Evolutionary conservation across 2,329 filamentous ascomycete genomes (phyloP).

Genomic region (Grosmannia serpens): DNA sequence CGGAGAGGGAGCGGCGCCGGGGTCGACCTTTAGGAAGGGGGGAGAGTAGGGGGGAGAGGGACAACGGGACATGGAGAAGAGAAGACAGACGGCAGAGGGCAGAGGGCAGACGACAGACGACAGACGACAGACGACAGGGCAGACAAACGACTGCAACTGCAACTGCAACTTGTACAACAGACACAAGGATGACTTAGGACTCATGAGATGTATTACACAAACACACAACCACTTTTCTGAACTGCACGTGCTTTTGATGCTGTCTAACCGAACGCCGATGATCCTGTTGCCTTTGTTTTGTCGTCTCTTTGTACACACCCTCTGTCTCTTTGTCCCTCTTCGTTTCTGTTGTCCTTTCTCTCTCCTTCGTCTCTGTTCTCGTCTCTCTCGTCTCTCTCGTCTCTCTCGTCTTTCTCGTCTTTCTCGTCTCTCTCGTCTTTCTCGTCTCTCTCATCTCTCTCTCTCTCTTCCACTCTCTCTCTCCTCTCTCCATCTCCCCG

Average conservation of each 20-base stretch:
- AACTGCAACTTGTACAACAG: too few relatives aligned
- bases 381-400: not conserved
- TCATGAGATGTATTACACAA: too few relatives aligned
- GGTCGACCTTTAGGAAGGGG: slow-evolving; percentile 15
- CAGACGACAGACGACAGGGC: too few relatives aligned
- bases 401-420: not conserved
- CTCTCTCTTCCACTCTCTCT: not conserved
- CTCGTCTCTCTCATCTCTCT: not conserved
- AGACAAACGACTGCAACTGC: too few relatives aligned
- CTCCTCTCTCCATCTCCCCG: not conserved
- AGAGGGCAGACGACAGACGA: too few relatives aligned
- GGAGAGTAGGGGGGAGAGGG: not conserved
- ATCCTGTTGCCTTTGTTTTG: too few relatives aligned
- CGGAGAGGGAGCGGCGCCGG: slow-evolving; percentile 14
- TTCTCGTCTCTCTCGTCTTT: not conserved
- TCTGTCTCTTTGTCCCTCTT: not conserved
- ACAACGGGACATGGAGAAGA: not conserved
- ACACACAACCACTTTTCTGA: too few relatives aligned
- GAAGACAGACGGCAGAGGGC: not conserved
- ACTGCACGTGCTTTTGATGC: too few relatives aligned
- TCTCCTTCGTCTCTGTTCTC: not conserved
- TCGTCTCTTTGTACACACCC: not conserved
- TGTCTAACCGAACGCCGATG: too few relatives aligned
- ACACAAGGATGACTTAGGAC: too few relatives aligned
- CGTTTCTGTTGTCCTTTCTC: not conserved